Conservation (phyloP, 2,329 filamentous ascomycete species). For the Pseudovirgaria hyperparasitica region DNA sequence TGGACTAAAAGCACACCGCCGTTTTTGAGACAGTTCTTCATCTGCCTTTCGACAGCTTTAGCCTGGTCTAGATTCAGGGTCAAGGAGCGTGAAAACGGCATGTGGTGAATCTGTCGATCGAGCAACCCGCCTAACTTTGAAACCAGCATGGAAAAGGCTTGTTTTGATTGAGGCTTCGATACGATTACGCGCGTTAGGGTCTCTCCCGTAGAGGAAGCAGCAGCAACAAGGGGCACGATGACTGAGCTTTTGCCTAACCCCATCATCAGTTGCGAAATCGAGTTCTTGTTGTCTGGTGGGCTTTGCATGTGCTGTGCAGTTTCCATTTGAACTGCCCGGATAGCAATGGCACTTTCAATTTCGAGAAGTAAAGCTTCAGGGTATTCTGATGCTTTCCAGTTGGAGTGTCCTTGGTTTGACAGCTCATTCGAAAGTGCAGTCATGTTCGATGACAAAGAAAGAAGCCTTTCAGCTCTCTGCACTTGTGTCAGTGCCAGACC, state of each 20-base stretch:
- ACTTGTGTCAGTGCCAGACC: slow-evolving; percentile 14
- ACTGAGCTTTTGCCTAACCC: slow-evolving; percentile 20
- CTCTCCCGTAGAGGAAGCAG: slow-evolving; percentile 35
- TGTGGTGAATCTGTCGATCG: slow-evolving; percentile 39
- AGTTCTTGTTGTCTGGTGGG: slow-evolving; percentile 10
- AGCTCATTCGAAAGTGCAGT: slow-evolving; percentile 22
- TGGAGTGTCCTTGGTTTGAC: slow-evolving; percentile 39
- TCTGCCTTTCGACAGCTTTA: slow-evolving; percentile 24
- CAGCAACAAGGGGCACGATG: slow-evolving; percentile 18
- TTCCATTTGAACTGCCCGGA: slow-evolving; percentile 45
- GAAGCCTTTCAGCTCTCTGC: slow-evolving; percentile 17
- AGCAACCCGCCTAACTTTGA: slow-evolving; percentile 44
- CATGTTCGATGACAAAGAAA: slow-evolving; percentile 6
- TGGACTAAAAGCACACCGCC: slow-evolving; percentile 48
- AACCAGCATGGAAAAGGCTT: slow-evolving; percentile 47
- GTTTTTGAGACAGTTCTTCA: slow-evolving; percentile 32
- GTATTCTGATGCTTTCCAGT: slow-evolving; percentile 39
- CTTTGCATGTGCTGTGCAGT: slow-evolving; percentile 46
- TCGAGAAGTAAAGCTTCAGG: slow-evolving; percentile 55
- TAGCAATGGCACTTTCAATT: slow-evolving; percentile 48
- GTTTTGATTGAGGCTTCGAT: slow-evolving; percentile 45
- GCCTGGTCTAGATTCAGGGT: slow-evolving; percentile 20
- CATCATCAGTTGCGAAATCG: slow-evolving; percentile 22
- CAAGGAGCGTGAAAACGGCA: slow-evolving; percentile 46
- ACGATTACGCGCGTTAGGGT: slow-evolving; percentile 47